Percentiles rank a stretch among this genome's conserved stretches.
These are phyloP conservation scores for Xylariaceae sp. DNA, from an alignment of 2,329 filamentous ascomycete species.

Conservation along the genomic window DNA sequence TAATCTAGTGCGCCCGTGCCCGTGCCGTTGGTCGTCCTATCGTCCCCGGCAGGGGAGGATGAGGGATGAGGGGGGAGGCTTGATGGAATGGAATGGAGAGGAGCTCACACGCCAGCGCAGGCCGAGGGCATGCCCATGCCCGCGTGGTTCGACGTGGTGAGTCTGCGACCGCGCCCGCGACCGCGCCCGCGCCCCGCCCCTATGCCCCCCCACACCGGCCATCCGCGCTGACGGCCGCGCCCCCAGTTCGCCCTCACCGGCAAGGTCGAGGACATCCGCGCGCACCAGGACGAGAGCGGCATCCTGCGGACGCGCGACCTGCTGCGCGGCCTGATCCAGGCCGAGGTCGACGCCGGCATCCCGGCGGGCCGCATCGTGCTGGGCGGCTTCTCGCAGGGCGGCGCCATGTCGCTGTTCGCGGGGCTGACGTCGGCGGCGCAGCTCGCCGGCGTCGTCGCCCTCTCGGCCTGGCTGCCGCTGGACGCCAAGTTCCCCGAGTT, in stretches of 20 bases:
- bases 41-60: no score
- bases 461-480: conserved; percentile 76
- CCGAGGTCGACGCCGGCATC: conserved; percentile 75
- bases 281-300: conserved; percentile 55
- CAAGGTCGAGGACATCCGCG: conserved; percentile 20
- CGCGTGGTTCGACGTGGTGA: conserved; percentile 78
- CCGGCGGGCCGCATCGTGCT: conserved; percentile 76
- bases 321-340: conserved; percentile 70
- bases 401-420: conserved; percentile 75
- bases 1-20: no score
- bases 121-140: conserved; percentile 76
- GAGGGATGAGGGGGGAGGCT: no score
- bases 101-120: conserved; percentile 29
- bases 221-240: conserved; percentile 1
- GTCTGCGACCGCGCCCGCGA: no score
- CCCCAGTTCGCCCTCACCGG: conserved; percentile 20
- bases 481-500: conserved; percentile 53
- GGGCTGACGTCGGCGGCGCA: conserved; percentile 66
- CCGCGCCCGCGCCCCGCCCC: no score
- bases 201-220: background rate
- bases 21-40: no score
- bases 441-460: conserved; percentile 78
- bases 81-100: background rate
- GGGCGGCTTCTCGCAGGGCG: conserved; percentile 81
- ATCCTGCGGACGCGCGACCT: conserved; percentile 67